phyloP scores from a whole-genome alignment of 306 rosid species.

The Fragaria iinumae region DNA sequence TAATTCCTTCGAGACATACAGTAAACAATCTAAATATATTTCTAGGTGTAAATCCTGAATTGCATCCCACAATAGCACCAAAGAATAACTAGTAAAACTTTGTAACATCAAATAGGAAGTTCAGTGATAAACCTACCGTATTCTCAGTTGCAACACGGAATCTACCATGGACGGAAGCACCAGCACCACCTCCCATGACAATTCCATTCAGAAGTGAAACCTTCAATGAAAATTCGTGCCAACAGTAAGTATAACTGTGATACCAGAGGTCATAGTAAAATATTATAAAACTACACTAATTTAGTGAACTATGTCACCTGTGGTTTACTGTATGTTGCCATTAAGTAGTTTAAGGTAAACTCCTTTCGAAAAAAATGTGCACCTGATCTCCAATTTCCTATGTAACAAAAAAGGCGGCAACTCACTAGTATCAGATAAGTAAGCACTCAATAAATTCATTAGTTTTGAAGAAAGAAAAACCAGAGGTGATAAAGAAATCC shows the following conservation, averaged over 20 bases:
- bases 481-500: conserved; percentile 9
- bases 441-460: neutral
- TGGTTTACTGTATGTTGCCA: conserved; percentile 86
- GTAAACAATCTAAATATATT: neutral
- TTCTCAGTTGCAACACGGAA: conserved; percentile 88
- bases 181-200: conserved; percentile 99
- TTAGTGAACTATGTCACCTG: conserved; percentile 54
- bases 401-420: conserved; percentile 20
- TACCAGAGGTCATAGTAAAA: neutral
- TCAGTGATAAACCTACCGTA: conserved; percentile 43
- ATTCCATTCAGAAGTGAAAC: conserved; percentile 90
- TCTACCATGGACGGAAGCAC: conserved; percentile 88
- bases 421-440: conserved; percentile 5
- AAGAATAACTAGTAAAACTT: neutral
- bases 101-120: neutral
- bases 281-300: neutral
- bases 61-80: neutral
- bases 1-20: neutral
- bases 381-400: conserved; percentile 77
- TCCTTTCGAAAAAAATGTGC: conserved; percentile 55
- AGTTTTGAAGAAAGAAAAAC: neutral
- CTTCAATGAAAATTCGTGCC: conserved; percentile 39
- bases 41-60: too few species aligned
- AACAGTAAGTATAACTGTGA: conserved; percentile 8
- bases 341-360: conserved; percentile 64